phyloP scores from a whole-genome alignment of 2,329 filamentous ascomycete species.

The Elsinoe necatrix region DNA sequence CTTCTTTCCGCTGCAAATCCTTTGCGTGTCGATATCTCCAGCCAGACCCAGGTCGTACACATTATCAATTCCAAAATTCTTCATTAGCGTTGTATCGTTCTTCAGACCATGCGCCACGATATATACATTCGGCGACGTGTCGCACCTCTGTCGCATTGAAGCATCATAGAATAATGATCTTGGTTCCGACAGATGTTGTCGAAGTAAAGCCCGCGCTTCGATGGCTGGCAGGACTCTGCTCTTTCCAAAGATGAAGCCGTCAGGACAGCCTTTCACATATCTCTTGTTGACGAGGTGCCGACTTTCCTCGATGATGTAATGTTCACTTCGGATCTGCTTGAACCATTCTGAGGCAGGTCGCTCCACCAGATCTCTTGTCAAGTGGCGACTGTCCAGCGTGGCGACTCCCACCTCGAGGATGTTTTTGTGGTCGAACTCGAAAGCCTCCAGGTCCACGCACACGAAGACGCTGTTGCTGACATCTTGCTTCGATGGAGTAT shows the following conservation, averaged over 20 bases:
- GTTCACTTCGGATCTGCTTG: constrained; percentile 21
- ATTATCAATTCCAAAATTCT: constrained; percentile 2
- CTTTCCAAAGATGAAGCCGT: constrained; percentile 24
- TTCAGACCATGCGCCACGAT: constrained; percentile 9
- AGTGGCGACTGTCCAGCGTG: constrained; percentile 22
- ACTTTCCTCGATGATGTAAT: constrained; percentile 23
- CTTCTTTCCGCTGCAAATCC: constrained; percentile 5
- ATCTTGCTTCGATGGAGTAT: background rate
- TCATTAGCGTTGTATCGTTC: constrained; percentile 1
- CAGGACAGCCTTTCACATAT: constrained; percentile 24
- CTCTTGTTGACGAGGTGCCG: constrained; percentile 21
- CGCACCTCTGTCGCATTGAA: background rate
- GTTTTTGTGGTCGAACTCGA: constrained; percentile 21
- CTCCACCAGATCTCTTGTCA: constrained; percentile 10
- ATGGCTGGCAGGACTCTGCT: constrained; percentile 19
- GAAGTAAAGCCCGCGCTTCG: constrained; percentile 10
- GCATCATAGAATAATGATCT: background rate
- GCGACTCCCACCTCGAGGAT: constrained; percentile 27
- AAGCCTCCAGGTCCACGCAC: constrained; percentile 26
- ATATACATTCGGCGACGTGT: background rate
- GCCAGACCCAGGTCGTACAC: background rate
- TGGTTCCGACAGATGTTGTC: background rate
- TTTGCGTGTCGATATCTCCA: constrained; percentile 10
- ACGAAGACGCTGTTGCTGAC: constrained; percentile 22
- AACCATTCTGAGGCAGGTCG: constrained; percentile 15